Conservation (phyloP, 2,329 filamentous ascomycete species). For the Chaetothyriales sp. region DNA sequence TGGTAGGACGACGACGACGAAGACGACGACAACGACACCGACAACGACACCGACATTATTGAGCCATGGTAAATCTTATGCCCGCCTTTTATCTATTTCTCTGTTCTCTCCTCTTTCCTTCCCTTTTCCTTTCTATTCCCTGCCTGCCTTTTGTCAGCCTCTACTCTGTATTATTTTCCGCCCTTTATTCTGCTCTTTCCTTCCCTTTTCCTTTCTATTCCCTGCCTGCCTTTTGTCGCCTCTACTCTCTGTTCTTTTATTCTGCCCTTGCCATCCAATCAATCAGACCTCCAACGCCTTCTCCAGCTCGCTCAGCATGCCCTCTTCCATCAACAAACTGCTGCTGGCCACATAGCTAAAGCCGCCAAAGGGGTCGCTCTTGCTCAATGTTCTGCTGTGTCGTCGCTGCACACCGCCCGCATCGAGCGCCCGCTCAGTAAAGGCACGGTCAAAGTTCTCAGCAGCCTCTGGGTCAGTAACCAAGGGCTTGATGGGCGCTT, state of each 20-base stretch:
- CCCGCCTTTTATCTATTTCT: no score
- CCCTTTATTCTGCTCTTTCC: no score
- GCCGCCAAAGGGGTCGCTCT: slow-evolving; percentile 33
- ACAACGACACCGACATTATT: no score
- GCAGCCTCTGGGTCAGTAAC: slow-evolving; percentile 92
- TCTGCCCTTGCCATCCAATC: neutral
- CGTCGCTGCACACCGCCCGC: slow-evolving; percentile 9
- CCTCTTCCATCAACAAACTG: slow-evolving; percentile 29
- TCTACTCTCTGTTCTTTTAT: neutral
- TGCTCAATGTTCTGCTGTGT: slow-evolving; percentile 17
- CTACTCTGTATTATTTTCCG: no score
- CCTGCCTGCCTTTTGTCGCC: no score
- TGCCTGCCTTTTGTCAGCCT: no score
- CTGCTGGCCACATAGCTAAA: slow-evolving; percentile 37
- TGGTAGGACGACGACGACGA: no score
- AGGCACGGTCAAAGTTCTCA: slow-evolving; percentile 91
- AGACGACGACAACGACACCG: no score
- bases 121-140: no score
- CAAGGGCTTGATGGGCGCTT: slow-evolving; percentile 79
- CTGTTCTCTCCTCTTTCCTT: neutral
- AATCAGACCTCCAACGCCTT: slow-evolving; percentile 14
- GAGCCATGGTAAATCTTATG: no score
- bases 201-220: no score
- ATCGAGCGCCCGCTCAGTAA: slow-evolving; percentile 44
- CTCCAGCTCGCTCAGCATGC: slow-evolving; percentile 15